Conservation (phyloP, 768 basidiomycete species). For the Clavulina sp. region DNA sequence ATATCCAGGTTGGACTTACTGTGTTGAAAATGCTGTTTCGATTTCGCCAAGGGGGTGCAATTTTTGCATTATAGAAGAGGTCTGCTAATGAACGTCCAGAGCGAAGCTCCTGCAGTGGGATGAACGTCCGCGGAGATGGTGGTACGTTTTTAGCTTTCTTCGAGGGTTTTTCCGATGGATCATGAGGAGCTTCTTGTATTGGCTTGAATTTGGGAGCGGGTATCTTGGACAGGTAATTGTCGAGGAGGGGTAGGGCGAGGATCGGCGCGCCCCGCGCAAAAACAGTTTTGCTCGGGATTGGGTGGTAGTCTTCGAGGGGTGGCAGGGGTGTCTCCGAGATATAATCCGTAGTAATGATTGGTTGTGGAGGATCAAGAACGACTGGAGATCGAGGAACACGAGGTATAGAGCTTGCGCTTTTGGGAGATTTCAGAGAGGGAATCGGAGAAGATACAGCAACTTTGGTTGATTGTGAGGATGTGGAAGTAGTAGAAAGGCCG, state of each 20-base stretch:
- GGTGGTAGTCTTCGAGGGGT: too few species aligned
- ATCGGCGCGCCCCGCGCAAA: too few species aligned
- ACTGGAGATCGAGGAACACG: too few species aligned
- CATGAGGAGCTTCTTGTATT: background rate
- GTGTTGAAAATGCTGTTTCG: conserved; percentile 33
- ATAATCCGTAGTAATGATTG: too few species aligned
- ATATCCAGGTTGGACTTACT: conserved; percentile 1
- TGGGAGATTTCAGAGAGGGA: too few species aligned
- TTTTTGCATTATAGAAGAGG: conserved; percentile 35
- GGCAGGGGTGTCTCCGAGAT: too few species aligned
- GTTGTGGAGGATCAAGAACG: too few species aligned
- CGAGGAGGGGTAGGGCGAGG: conserved; percentile 43
- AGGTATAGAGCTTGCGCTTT: too few species aligned
- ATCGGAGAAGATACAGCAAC: too few species aligned
- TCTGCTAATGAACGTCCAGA: conserved; percentile 34
- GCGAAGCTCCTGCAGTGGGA: conserved; percentile 40
- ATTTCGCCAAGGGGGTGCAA: conserved; percentile 37
- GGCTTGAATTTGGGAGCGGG: conserved; percentile 26
- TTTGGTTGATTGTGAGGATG: too few species aligned
- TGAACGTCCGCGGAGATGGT: conserved; percentile 30
- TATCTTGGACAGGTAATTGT: conserved; percentile 35
- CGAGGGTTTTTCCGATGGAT: background rate
- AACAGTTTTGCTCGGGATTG: too few species aligned
- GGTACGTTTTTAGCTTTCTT: conserved; percentile 5
- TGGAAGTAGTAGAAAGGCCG: too few species aligned